These are phyloP conservation scores for Coriolopsis trogii DNA, from an alignment of 1,284 basidiomycete genomes.

Conservation along the genomic window DNA sequence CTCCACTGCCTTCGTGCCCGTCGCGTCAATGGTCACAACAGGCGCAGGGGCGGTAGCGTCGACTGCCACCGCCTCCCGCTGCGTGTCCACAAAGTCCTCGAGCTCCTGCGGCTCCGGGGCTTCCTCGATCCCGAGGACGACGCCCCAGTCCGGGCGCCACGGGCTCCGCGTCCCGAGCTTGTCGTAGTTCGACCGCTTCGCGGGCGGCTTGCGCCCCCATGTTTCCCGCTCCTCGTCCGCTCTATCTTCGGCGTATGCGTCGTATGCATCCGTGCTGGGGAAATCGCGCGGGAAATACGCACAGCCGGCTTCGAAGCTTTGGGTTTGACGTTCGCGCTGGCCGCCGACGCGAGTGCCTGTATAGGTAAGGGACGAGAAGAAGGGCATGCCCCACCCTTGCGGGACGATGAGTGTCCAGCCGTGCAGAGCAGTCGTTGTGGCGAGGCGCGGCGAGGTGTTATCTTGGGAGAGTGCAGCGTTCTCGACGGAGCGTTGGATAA, in stretches of 20 bases:
- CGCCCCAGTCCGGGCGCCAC: slow-evolving; percentile 77
- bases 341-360: slow-evolving; percentile 84
- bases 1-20: slow-evolving; percentile 20
- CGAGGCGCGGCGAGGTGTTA: slow-evolving; percentile 23
- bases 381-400: slow-evolving; percentile 86
- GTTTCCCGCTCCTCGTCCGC: slow-evolving; percentile 54
- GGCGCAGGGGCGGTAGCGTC: background rate
- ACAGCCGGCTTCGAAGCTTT: slow-evolving; percentile 78
- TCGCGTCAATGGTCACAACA: background rate
- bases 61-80: slow-evolving; percentile 41
- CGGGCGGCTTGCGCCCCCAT: slow-evolving; percentile 85
- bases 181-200: slow-evolving; percentile 77
- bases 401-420: slow-evolving; percentile 88
- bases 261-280: slow-evolving; percentile 58
- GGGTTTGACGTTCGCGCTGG: slow-evolving; percentile 74
- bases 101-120: slow-evolving; percentile 26
- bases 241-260: slow-evolving; percentile 47
- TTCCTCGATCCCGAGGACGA: slow-evolving; percentile 55
- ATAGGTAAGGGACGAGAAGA: slow-evolving; percentile 79
- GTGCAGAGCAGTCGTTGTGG: slow-evolving; percentile 50
- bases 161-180: slow-evolving; percentile 70
- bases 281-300: slow-evolving; percentile 84
- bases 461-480: slow-evolving; percentile 26
- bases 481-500: slow-evolving; percentile 80
- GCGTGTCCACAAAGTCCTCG: slow-evolving; percentile 53